Evolutionary conservation across 768 basidiomycete genomes (phyloP), one percentile per base, ranked within the genome.

Genomic region (Leccinum arenicola): DNA sequence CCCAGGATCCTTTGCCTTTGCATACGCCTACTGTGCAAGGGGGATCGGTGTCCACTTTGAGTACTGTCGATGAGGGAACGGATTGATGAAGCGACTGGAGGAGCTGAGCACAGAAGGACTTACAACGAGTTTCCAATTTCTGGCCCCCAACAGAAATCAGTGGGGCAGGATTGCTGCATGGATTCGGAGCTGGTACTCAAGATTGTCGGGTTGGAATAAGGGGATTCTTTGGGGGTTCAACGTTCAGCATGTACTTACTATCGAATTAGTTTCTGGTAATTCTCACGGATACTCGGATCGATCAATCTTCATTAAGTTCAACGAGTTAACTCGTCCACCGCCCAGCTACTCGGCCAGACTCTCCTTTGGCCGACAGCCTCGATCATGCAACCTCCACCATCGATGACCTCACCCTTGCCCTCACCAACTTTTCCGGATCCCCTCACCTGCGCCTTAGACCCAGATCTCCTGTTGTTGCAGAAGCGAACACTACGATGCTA

Each of bases 391-490:
- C 81, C 4, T 80, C 73, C 61, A 89, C 86, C 54, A 85, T 93
- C 71, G 88, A 94, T 76, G 88, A 93, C 73, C 78, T 94, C 49
- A 93, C 90, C 0, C 74, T 81, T 50, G 89, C 89, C 5, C 71
- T 94, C 60, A 77, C 84, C 54, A 84, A 85, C 70, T 87, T 89
- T 73, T 89, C 91, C 38, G 81, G 86, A 40, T 84, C 19, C 82
- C 85, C 1, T 89, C 90, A 17, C 91, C 89, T 21, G 90, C 91
- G 56, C 84, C 82, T 25, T 75, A 78, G 29, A 68, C 75, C 40
- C 65, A 78, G 33, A 64, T 83, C 14, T 73, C 73, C 25, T 27
- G 25, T 27, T 27, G 25, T 27, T 27, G 25, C 25, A 6, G 25
- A 27, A 27, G 25, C 25, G 25, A 27, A 27, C 25, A 27, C 25